phyloP scores from a whole-genome alignment of 2,329 filamentous ascomycete genomes.

The Aspergillus hiratsukae region DNA sequence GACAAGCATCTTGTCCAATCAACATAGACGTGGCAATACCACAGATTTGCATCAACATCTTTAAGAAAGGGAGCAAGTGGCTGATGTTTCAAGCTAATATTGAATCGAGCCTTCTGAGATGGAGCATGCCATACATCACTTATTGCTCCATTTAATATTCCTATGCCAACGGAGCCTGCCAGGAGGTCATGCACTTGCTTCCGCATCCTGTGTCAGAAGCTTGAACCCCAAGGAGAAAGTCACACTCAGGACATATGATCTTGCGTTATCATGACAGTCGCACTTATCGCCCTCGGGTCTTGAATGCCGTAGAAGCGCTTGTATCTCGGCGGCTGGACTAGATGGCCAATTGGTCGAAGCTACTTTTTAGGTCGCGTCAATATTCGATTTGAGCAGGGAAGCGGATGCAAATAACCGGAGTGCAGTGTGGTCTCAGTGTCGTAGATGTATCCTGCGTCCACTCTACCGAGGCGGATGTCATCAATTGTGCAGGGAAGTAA shows the following conservation, averaged over 20 bases:
- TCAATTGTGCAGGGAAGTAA: neutral
- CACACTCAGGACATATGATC: neutral
- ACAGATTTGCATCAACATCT: neutral
- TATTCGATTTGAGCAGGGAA: too few relatives aligned
- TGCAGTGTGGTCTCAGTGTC: neutral
- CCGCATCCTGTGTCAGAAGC: neutral
- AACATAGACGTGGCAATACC: neutral
- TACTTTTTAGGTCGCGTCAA: neutral
- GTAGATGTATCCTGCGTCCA: neutral
- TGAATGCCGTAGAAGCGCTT: neutral
- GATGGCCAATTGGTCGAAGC: neutral
- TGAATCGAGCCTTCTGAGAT: neutral
- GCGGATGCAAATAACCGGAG: neutral
- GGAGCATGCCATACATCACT: neutral
- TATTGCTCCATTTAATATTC: neutral
- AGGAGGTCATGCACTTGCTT: neutral
- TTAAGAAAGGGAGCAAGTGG: neutral
- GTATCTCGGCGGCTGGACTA: neutral
- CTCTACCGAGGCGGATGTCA: neutral
- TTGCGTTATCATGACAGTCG: neutral
- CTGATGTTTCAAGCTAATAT: neutral
- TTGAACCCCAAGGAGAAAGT: neutral
- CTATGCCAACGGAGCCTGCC: neutral
- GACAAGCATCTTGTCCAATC: neutral
- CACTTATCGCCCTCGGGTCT: neutral